Conservation (phyloP, 2,329 filamentous ascomycete genomes). For the Fusarium multiceps region DNA sequence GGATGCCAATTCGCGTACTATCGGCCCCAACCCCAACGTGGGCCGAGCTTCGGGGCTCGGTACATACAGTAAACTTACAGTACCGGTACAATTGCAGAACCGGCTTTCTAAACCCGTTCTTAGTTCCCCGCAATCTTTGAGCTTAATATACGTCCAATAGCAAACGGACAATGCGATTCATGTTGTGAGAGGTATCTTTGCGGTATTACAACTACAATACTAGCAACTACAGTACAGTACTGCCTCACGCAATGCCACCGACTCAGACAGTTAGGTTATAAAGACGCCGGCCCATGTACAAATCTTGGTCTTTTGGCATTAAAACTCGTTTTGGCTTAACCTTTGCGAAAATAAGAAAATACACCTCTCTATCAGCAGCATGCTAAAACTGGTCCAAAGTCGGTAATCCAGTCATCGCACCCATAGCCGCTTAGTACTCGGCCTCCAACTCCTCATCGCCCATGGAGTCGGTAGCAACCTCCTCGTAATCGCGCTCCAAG, state of each 20-base stretch:
- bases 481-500: slow-evolving; percentile 98
- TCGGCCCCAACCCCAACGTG: slow-evolving; percentile 44
- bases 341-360: slow-evolving; percentile 53
- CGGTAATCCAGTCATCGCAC: slow-evolving; percentile 42
- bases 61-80: slow-evolving; percentile 8
- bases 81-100: slow-evolving; percentile 8
- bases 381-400: slow-evolving; percentile 44
- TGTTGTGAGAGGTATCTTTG: slow-evolving; percentile 20
- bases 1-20: slow-evolving; percentile 45
- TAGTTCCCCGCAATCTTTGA: slow-evolving; percentile 26
- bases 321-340: slow-evolving; percentile 53
- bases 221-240: slow-evolving; percentile 29
- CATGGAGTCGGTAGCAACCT: slow-evolving; percentile 94
- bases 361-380: slow-evolving; percentile 50
- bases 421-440: slow-evolving; percentile 77
- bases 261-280: slow-evolving; percentile 25
- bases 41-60: slow-evolving; percentile 38
- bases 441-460: slow-evolving; percentile 88
- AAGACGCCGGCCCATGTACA: slow-evolving; percentile 45
- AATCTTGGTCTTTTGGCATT: slow-evolving; percentile 51
- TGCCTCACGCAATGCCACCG: slow-evolving; percentile 25
- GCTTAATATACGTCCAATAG: neutral
- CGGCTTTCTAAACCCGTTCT: slow-evolving; percentile 7
- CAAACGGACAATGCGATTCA: neutral
- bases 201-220: slow-evolving; percentile 38